Conservation (phyloP, 306 rosid species). For the Quercus robur region DNA sequence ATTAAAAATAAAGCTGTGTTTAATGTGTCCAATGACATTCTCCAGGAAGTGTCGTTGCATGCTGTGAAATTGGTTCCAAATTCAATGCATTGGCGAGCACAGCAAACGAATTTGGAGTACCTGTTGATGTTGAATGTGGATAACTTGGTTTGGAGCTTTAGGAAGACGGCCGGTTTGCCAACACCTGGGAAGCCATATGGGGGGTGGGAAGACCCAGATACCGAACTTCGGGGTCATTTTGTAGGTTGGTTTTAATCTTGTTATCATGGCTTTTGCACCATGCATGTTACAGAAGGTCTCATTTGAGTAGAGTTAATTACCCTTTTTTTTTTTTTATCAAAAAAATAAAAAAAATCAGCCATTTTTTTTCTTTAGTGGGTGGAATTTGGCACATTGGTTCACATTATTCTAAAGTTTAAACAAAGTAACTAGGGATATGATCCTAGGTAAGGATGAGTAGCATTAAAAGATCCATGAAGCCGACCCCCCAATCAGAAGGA, state of each 20-base stretch:
- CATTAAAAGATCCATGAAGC: no score
- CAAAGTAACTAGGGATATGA: background rate
- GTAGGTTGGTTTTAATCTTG: slow-evolving; percentile 52
- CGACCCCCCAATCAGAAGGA: background rate
- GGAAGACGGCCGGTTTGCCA: slow-evolving; percentile 71
- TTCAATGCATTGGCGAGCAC: slow-evolving; percentile 56
- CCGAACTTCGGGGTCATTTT: slow-evolving; percentile 88
- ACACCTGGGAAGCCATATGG: slow-evolving; percentile 60
- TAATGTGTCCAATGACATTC: slow-evolving; percentile 40
- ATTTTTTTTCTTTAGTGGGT: background rate
- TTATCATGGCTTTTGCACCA: background rate
- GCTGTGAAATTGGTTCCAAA: slow-evolving; percentile 55
- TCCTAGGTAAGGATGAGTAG: no score
- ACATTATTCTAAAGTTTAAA: slow-evolving; percentile 4
- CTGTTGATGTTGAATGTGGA: slow-evolving; percentile 60
- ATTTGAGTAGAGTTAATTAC: no score
- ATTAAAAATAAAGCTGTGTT: slow-evolving; percentile 38
- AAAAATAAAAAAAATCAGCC: background rate
- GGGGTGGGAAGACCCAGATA: slow-evolving; percentile 55
- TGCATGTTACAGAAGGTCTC: no score
- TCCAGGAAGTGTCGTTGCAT: slow-evolving; percentile 62
- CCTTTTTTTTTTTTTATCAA: background rate
- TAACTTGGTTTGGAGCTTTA: slow-evolving; percentile 73
- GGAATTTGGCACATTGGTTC: background rate
- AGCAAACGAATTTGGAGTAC: slow-evolving; percentile 74